A percentile compares a stretch with the other conserved stretches of the same genome.
Conservation (phyloP, 768 basidiomycete species). For the Gyrodon lividus region DNA sequence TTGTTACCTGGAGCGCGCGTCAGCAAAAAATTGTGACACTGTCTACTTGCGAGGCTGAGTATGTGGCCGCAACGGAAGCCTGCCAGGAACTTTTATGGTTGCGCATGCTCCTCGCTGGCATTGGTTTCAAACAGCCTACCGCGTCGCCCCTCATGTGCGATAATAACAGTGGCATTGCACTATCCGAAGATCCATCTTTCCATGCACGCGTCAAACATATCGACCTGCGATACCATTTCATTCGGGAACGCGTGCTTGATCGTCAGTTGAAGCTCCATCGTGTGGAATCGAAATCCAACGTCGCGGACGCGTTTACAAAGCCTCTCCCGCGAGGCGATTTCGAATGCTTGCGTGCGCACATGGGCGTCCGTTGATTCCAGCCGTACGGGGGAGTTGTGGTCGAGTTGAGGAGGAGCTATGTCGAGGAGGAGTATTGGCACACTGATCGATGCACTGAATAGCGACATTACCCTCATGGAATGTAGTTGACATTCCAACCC, state of each 20-base stretch:
- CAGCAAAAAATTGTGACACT: slow-evolving; percentile 38
- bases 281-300: too few species aligned
- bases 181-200: slow-evolving; percentile 34
- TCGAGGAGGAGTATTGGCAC: too few species aligned
- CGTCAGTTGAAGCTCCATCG: too few species aligned
- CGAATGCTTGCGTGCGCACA: too few species aligned
- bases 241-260: not conserved
- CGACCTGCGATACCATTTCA: slow-evolving; percentile 15
- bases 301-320: too few species aligned
- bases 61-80: slow-evolving; percentile 36
- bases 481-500: too few species aligned
- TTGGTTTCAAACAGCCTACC: not conserved
- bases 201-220: slow-evolving; percentile 45
- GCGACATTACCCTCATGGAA: too few species aligned
- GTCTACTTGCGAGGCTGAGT: slow-evolving; percentile 46
- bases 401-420: not conserved
- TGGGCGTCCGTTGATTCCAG: too few species aligned
- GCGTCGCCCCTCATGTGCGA: slow-evolving; percentile 28
- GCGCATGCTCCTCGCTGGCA: slow-evolving; percentile 15
- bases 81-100: slow-evolving; percentile 38
- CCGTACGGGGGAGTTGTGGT: too few species aligned
- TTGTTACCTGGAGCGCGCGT: slow-evolving; percentile 32
- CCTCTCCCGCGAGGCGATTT: too few species aligned
- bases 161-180: slow-evolving; percentile 37
- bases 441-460: too few species aligned